phyloP scores from a whole-genome alignment of 2,329 filamentous ascomycete genomes.

The Talaromyces verruculosus region DNA sequence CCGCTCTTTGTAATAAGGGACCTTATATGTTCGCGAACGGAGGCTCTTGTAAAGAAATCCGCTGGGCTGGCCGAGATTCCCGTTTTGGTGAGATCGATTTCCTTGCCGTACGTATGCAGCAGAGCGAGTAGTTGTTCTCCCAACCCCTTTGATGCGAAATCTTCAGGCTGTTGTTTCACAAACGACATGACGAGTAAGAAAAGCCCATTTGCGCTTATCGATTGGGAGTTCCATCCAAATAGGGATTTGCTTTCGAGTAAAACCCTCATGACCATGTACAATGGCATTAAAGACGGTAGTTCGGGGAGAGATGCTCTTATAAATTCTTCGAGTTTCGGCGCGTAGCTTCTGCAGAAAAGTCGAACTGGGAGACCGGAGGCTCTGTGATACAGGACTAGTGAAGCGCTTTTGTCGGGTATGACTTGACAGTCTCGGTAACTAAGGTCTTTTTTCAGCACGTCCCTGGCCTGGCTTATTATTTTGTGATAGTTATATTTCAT shows the following conservation, averaged over 20 bases:
- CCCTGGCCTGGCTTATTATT: conserved; percentile 29
- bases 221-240: conserved; percentile 49
- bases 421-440: conserved; percentile 23
- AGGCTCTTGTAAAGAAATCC: conserved; percentile 39
- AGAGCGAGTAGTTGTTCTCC: conserved; percentile 50
- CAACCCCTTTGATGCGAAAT: conserved; percentile 27
- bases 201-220: conserved; percentile 55
- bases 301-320: conserved; percentile 50
- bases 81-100: conserved; percentile 46
- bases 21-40: conserved; percentile 22
- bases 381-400: conserved; percentile 44
- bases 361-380: conserved; percentile 53
- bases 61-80: conserved; percentile 54
- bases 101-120: conserved; percentile 50
- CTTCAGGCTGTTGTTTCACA: conserved; percentile 46
- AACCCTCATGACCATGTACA: conserved; percentile 54
- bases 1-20: conserved; percentile 10
- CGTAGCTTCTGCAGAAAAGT: conserved; percentile 50
- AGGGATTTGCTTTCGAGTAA: conserved; percentile 53
- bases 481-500: conserved; percentile 28
- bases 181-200: conserved; percentile 59
- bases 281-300: conserved; percentile 49
- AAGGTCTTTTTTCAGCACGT: conserved; percentile 29
- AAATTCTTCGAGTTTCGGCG: conserved; percentile 41
- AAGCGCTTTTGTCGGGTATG: conserved; percentile 31